Conservation (phyloP, 2,329 filamentous ascomycete species). For the Cadophora malorum region DNA sequence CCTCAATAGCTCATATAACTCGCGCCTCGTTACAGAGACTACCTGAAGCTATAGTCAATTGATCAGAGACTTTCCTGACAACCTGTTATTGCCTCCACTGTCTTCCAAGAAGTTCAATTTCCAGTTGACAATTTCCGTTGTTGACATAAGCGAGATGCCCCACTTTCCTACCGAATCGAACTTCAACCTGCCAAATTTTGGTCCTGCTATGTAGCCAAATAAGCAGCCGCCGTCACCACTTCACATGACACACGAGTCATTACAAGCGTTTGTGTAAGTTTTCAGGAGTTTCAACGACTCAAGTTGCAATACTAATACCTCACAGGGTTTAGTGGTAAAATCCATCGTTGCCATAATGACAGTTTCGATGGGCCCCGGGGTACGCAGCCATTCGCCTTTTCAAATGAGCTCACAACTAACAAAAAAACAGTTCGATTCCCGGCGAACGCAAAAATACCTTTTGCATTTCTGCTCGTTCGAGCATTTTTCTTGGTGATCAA, state of each 20-base stretch:
- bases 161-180: neutral
- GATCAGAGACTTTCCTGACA: no score
- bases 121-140: neutral
- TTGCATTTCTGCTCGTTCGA: no score
- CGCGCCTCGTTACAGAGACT: no score
- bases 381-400: no score
- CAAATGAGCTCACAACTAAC: no score
- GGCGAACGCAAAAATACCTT: neutral
- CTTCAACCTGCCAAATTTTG: neutral
- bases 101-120: neutral
- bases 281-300: neutral
- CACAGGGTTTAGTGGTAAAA: neutral
- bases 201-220: neutral
- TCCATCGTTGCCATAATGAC: neutral
- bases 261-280: neutral
- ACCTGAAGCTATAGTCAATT: no score
- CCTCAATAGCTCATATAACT: no score
- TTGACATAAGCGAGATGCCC: neutral
- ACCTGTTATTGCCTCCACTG: no score
- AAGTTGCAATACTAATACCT: neutral
- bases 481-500: no score
- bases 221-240: neutral
- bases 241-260: neutral
- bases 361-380: neutral
- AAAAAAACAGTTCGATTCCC: neutral